Base-by-base conservation (phyloP, 768 basidiomycete species). In the Lentinula edodes region DNA sequence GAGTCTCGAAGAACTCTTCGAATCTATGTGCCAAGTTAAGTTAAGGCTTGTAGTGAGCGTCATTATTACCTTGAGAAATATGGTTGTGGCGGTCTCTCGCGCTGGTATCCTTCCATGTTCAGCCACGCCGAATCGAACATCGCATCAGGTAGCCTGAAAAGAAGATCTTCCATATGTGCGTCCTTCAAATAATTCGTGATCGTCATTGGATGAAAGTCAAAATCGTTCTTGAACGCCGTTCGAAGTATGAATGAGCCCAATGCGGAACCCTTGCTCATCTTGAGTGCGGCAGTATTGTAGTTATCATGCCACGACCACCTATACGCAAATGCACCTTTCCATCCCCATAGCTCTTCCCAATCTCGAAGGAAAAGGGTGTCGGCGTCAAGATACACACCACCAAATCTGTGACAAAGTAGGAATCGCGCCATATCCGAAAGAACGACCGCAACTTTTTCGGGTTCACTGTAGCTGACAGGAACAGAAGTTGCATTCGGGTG, bases 1-100 rank as follows among this genome's bases (percentile, higher is more conserved):
- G 92, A 0, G 92, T 91, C 60, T 91, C 86, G 72, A 96, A 96
- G 74, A 96, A 93, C 65, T 95, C 88, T 38, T 81, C 83, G 74
- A 96, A 96, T 65, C 94, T 95, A 67, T 51, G 13, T 45, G 50
- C 50, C n/a, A 51, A 57, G 28, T 28, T 4, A 34, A 7, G 8
- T 42, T 13, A 39, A 16, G 8, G 36, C 20, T 43, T 18, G 39
- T 51, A 41, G 23, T 9, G 0, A 93, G 88, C 0, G 95, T 95
- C 1, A 93, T 91, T 94, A 95, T 98, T 12, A 61, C 61, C 53
- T 61, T 16, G 52, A 34, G 73, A 90, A 87, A 70, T 81, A 86
- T 7, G 88, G 88, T 71, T 86, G 86, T 42, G 87, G 83, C 38
- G 88, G 88, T 46, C 88, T 76, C 58, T 89, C 86, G 32, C 81